phyloP scores from a whole-genome alignment of 352 stramenopile genomes.

The Globisporangium takayamanum region DNA sequence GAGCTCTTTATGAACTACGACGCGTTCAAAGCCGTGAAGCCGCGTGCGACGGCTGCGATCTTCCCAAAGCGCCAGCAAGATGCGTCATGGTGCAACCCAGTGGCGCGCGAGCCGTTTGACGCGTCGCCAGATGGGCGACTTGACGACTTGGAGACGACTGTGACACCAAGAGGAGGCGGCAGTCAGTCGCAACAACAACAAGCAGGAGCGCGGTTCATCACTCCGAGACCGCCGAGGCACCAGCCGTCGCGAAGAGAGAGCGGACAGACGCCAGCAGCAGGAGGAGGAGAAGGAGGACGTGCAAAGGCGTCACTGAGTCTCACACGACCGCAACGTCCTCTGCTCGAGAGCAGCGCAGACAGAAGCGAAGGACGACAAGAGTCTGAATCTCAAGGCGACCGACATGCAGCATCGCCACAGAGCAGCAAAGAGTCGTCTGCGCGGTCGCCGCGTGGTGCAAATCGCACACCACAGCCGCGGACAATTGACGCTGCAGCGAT shows the following conservation, averaged over 20 bases:
- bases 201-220: neutral
- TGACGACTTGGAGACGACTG: neutral
- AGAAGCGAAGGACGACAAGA: neutral
- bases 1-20: conserved; percentile 73
- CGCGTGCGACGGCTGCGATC: conserved; percentile 28
- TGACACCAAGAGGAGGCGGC: neutral
- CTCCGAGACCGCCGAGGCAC: conserved; percentile 4
- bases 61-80: conserved; percentile 57
- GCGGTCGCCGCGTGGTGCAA: neutral
- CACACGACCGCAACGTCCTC: neutral
- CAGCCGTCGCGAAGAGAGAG: neutral
- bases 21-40: conserved; percentile 48
- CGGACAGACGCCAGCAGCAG: neutral
- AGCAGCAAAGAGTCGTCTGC: conserved; percentile 2
- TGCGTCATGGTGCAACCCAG: conserved; percentile 76
- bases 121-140: too few species aligned
- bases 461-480: neutral
- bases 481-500: neutral
- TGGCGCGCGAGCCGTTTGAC: conserved; percentile 19
- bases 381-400: neutral
- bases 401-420: neutral
- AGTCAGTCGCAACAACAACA: neutral
- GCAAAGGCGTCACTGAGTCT: neutral
- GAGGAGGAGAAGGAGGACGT: neutral
- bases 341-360: neutral